Evolutionary conservation across 1,284 basidiomycete genomes (phyloP).

Genomic region (Microbotryum lychnidis-dioicae): DNA sequence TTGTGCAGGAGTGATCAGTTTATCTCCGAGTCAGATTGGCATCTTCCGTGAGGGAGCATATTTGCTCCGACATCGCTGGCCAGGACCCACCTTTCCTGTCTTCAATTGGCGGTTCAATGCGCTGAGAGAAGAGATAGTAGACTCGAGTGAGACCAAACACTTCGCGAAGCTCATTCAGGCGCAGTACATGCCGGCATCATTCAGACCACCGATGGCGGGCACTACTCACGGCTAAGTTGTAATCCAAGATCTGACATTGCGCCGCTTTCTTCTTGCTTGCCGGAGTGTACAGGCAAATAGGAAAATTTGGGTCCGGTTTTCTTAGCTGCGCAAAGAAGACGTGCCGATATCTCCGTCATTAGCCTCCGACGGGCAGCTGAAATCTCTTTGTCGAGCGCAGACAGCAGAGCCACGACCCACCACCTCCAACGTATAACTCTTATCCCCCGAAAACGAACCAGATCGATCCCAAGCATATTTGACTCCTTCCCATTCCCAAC

Average conservation of each 20-base stretch:
- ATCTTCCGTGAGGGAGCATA: neutral
- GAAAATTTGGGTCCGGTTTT: conserved; percentile 23
- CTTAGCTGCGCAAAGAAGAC: neutral
- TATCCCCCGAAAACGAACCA: conserved; percentile 4
- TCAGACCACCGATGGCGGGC: no score
- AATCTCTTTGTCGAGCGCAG: no score
- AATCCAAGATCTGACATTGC: conserved; percentile 16
- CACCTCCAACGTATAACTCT: conserved; percentile 13
- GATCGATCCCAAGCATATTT: conserved; percentile 13
- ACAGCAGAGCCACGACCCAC: conserved; percentile 1
- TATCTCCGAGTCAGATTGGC: neutral
- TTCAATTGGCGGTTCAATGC: conserved; percentile 15
- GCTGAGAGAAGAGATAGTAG: neutral
- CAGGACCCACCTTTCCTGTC: conserved; percentile 15
- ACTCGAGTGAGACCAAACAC: neutral
- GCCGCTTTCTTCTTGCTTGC: conserved; percentile 10
- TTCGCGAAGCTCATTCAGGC: no score
- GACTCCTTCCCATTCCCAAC: conserved; percentile 18
- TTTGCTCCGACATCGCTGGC: neutral
- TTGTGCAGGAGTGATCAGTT: neutral
- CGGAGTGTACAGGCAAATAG: conserved; percentile 6
- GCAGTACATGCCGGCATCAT: no score
- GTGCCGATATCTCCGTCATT: neutral
- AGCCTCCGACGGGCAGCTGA: no score
- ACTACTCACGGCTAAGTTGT: conserved; percentile 18